Base-by-base conservation (phyloP, 2,329 filamentous ascomycete species). In the Fusarium beomiforme region DNA sequence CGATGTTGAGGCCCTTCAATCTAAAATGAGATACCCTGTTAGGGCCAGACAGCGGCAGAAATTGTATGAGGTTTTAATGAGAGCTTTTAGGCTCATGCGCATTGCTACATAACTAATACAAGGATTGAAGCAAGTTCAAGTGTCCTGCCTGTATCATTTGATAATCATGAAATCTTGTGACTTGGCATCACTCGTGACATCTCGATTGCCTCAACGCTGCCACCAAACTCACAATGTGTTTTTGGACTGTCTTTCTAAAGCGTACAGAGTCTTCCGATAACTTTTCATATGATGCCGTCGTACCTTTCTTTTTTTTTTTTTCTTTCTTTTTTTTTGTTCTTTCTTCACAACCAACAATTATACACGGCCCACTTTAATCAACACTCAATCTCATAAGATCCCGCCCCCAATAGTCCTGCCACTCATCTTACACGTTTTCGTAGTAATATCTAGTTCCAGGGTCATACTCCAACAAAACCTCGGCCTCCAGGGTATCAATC, bases 401-500 rank as follows among this genome's bases (percentile, higher is more conserved):
- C 16, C 16, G 6, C 33, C 39, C 43, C 14, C 41, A 23, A 41
- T n/a, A 11, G 10, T n/a, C 23, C 33, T 36, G 6, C 17, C 16
- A 21, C 31, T 23, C 50, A 61, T n/a, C 43, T 69, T 59, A 74
- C 21, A 76, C 42, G 14, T 64, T 67, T 26, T 80, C 74, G 46
- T 84, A 82, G 68, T 83, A 85, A 56, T 83, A 85, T 58, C 84
- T 75, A n/a, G 83, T 83, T 11, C 70, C 79, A 5, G 74, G 59
- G 70, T 85, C 83, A 67, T 84, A 85, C 69, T 85, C 82, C 13
- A 85, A 64, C 33, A 83, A 62, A 6, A 85, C 79, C 73, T 85
- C 83, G 0, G 64, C 71, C 39, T 81, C 77, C 82, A 85, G 85
- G 64, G 72, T 51, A 1, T 78, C 75, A 8, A 79, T 70, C 21